Percentiles rank a stretch among this genome's conserved stretches.
Conservation (phyloP, 1,284 basidiomycete genomes). For the Coniophora puteana region DNA sequence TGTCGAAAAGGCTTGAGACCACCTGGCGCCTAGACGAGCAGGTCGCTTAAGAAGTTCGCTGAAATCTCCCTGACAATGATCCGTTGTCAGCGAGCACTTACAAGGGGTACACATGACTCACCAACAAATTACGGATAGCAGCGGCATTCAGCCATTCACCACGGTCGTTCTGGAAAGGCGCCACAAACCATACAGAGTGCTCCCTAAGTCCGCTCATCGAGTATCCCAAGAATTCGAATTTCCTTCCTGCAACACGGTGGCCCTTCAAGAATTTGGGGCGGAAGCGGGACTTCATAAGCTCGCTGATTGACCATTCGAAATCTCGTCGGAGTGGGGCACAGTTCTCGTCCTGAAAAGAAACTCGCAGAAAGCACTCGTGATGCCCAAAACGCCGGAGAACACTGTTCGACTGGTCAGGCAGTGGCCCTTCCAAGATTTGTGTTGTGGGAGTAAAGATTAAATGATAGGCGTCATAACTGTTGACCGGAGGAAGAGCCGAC, state of each 20-base stretch:
- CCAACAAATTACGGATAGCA: no score
- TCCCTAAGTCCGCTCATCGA: slow-evolving; percentile 48
- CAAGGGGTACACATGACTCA: no score
- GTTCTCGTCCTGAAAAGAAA: slow-evolving; percentile 60
- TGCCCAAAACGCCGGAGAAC: slow-evolving; percentile 46
- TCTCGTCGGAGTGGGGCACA: slow-evolving; percentile 45
- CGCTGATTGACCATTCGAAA: slow-evolving; percentile 44
- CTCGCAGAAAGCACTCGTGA: slow-evolving; percentile 58
- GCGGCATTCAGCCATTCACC: slow-evolving; percentile 36
- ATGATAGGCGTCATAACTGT: slow-evolving; percentile 32
- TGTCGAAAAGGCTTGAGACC: slow-evolving; percentile 71
- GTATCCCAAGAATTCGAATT: slow-evolving; percentile 41
- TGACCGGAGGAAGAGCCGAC: neutral
- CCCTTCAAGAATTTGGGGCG: slow-evolving; percentile 33
- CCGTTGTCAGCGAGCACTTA: no score
- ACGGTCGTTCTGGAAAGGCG: slow-evolving; percentile 35
- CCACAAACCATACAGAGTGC: slow-evolving; percentile 54
- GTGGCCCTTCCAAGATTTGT: slow-evolving; percentile 55
- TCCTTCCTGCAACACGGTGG: slow-evolving; percentile 26
- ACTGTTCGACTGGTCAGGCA: slow-evolving; percentile 62
- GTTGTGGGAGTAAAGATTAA: slow-evolving; percentile 59
- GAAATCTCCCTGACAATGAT: slow-evolving; percentile 57
- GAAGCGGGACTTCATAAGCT: slow-evolving; percentile 43
- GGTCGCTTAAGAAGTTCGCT: slow-evolving; percentile 52
- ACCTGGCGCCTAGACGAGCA: slow-evolving; percentile 65